Conservation (phyloP, 306 rosid genomes). For the Fragaria vesca region DNA sequence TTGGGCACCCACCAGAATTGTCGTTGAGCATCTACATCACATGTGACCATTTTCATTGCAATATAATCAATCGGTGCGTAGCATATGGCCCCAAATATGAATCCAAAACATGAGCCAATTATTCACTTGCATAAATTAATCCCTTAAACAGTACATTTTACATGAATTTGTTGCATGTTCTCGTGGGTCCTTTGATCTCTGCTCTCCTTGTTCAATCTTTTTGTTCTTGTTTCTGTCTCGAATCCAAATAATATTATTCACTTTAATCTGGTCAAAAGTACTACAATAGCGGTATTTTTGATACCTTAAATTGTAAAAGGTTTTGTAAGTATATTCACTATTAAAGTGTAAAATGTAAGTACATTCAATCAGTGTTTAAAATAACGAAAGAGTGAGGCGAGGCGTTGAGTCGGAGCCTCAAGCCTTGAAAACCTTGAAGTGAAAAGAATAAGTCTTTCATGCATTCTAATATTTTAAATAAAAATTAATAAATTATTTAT, state of each 20-base stretch:
- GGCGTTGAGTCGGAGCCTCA: too few species aligned
- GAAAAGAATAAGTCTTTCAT: too few species aligned
- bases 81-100: constrained; percentile 3
- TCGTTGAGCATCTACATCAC: constrained; percentile 27
- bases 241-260: background rate
- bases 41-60: constrained; percentile 22
- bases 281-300: background rate
- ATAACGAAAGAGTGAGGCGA: too few species aligned
- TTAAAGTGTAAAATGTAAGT: too few species aligned
- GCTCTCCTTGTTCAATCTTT: background rate
- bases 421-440: too few species aligned
- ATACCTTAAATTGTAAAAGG: too few species aligned
- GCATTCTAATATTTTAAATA: too few species aligned
- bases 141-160: constrained; percentile 3
- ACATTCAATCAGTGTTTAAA: too few species aligned
- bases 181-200: background rate
- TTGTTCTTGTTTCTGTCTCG: background rate
- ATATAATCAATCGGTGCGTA: background rate
- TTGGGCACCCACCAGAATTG: constrained; percentile 33
- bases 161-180: constrained; percentile 27
- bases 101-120: background rate
- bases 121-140: background rate
- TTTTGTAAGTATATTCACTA: too few species aligned
- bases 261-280: background rate
- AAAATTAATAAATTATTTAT: too few species aligned